A percentile compares a stretch with the other conserved stretches of the same genome.
phyloP scores from a whole-genome alignment of 306 rosid genomes.

The Cucurbita ficifolia region DNA sequence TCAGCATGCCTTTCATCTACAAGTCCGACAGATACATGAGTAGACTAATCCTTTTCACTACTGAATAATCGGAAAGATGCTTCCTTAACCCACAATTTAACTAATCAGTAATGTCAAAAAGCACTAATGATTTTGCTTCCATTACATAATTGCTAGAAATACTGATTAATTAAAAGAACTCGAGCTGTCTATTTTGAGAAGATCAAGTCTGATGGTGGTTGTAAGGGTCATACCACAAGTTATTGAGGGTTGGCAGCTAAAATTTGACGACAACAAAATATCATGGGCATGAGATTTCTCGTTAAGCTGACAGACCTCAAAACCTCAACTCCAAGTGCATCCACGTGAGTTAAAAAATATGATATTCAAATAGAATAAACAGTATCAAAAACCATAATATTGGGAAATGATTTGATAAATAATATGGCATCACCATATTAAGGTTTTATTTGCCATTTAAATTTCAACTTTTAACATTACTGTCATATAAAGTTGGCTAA shows the following conservation, averaged over 20 bases:
- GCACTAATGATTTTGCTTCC: neutral
- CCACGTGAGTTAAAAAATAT: neutral
- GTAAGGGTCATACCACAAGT: neutral
- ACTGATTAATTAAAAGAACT: neutral
- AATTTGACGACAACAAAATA: neutral
- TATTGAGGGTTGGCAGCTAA: neutral
- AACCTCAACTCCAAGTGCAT: neutral
- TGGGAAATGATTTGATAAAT: neutral
- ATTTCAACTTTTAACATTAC: neutral
- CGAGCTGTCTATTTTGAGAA: neutral
- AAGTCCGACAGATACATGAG: neutral
- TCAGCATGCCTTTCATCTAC: neutral
- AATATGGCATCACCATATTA: neutral
- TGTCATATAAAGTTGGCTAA: neutral
- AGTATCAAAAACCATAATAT: neutral
- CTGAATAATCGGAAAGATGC: neutral
- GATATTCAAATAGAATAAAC: neutral
- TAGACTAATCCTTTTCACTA: neutral
- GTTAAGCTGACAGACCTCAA: neutral
- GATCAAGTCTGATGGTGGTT: neutral
- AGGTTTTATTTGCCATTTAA: neutral
- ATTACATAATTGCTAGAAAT: neutral
- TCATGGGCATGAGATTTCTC: neutral
- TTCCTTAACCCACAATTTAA: constrained; percentile 1
- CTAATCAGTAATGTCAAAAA: neutral